Percentiles rank a stretch among this genome's conserved stretches.
These are phyloP conservation scores for Chaetothyriales sp. DNA, from an alignment of 2,329 filamentous ascomycete genomes.

Conservation along the genomic window DNA sequence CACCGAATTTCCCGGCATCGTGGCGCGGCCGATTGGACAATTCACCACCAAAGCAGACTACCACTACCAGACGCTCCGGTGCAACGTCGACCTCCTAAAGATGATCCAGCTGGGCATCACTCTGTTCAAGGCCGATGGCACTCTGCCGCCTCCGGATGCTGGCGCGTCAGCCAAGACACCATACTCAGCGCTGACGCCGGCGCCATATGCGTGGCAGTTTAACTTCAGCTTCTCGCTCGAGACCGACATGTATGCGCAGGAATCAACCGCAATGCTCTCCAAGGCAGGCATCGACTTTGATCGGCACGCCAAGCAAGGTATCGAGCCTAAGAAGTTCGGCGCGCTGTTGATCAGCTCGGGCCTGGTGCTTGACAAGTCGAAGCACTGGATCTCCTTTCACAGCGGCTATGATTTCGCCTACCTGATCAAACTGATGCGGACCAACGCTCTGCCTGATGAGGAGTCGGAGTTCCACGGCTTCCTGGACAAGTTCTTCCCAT, in stretches of 20 bases:
- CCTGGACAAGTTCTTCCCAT: constrained; percentile 85
- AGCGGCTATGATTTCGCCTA: constrained; percentile 98
- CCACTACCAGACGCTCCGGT: constrained; percentile 93
- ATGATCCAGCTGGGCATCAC: constrained; percentile 95
- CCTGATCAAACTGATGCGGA: constrained; percentile 76
- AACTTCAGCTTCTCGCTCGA: constrained; percentile 95
- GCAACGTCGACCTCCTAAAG: constrained; percentile 93
- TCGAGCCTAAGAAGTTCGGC: constrained; percentile 79
- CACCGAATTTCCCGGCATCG: constrained; percentile 95
- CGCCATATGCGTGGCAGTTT: constrained; percentile 94
- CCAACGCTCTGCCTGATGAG: constrained; percentile 63
- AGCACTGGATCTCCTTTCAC: constrained; percentile 95
- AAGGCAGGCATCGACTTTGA: constrained; percentile 87
- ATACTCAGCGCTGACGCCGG: constrained; percentile 24
- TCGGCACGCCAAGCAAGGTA: constrained; percentile 70
- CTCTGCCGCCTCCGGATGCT: constrained; percentile 56
- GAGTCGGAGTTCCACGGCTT: constrained; percentile 79
- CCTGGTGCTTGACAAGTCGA: constrained; percentile 69
- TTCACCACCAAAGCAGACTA: constrained; percentile 95
- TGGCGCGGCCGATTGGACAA: constrained; percentile 83
- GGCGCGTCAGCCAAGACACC: constrained; percentile 38
- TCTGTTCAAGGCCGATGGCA: constrained; percentile 78
- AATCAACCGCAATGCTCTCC: constrained; percentile 80
- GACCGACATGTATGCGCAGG: constrained; percentile 94
- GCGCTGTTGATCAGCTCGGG: constrained; percentile 82